Conservation (phyloP, 306 rosid species). For the Rosa persica region DNA sequence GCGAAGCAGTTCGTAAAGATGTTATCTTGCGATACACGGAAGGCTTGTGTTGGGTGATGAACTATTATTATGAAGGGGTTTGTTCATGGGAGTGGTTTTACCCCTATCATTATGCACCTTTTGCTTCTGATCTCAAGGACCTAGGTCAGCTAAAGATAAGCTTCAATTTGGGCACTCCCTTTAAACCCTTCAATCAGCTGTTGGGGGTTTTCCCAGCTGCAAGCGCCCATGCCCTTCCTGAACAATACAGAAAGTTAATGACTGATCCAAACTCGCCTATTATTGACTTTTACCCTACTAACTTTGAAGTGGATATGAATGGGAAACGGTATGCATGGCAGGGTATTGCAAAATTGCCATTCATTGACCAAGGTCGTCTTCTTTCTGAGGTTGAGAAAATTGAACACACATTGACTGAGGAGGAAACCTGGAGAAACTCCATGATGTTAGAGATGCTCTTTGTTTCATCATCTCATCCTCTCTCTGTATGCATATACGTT, state of each 20-base stretch:
- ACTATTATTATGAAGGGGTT: conserved; percentile 95
- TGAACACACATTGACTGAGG: conserved; percentile 65
- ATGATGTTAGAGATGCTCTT: conserved; percentile 81
- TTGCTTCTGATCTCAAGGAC: conserved; percentile 90
- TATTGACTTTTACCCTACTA: conserved; percentile 80
- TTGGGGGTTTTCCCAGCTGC: conserved; percentile 97
- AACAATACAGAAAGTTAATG: conserved; percentile 81
- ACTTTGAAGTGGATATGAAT: conserved; percentile 98
- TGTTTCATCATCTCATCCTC: conserved; percentile 89
- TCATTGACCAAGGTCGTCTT: conserved; percentile 91
- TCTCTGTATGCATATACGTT: conserved; percentile 86
- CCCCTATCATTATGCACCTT: conserved; percentile 96
- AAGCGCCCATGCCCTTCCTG: conserved; percentile 92
- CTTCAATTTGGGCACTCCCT: conserved; percentile 76
- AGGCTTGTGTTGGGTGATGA: conserved; percentile 97
- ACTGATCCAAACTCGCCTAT: conserved; percentile 79
- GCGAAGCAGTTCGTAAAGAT: conserved; percentile 69
- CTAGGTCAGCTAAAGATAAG: conserved; percentile 67
- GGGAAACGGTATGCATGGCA: conserved; percentile 70
- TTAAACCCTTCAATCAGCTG: conserved; percentile 95
- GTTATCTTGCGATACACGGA: conserved; percentile 93
- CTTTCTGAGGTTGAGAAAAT: conserved; percentile 75
- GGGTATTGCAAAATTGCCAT: conserved; percentile 97
- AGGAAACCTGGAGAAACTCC: conserved; percentile 72
- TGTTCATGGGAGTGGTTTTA: conserved; percentile 99